phyloP scores from a whole-genome alignment of 139 green algal genomes.

The Closterium sp. region DNA sequence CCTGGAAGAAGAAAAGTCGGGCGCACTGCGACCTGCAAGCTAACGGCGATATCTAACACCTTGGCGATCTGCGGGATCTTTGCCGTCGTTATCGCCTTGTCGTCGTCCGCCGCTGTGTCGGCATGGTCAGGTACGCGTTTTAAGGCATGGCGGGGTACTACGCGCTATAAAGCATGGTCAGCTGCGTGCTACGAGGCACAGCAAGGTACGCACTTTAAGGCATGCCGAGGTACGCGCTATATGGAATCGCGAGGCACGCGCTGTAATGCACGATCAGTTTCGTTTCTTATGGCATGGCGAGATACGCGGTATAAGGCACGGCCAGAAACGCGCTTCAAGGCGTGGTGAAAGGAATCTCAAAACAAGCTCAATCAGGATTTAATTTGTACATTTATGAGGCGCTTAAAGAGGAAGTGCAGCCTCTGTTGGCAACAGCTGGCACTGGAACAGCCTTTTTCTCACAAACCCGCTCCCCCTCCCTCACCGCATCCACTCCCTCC shows the following conservation, averaged over 20 bases:
- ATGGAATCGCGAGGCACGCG: neutral
- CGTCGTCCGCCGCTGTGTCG: neutral
- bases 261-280: too few species aligned
- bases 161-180: too few species aligned
- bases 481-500: too few species aligned
- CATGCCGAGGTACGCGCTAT: neutral
- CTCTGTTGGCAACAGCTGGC: too few species aligned
- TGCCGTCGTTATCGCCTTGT: neutral
- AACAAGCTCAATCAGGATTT: too few species aligned
- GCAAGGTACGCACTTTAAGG: neutral
- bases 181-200: too few species aligned
- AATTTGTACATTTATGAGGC: too few species aligned
- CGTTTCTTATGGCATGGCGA: neutral
- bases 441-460: too few species aligned
- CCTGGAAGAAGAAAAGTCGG: too few species aligned
- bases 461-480: too few species aligned
- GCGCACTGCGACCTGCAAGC: neutral
- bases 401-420: too few species aligned
- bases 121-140: neutral
- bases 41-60: neutral
- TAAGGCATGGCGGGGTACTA: neutral
- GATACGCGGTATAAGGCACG: neutral
- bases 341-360: too few species aligned
- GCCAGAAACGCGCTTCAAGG: neutral
- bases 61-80: neutral